Evolutionary conservation across 257 asterid genomes (phyloP).

Genomic region (Cruciata laevipes): DNA sequence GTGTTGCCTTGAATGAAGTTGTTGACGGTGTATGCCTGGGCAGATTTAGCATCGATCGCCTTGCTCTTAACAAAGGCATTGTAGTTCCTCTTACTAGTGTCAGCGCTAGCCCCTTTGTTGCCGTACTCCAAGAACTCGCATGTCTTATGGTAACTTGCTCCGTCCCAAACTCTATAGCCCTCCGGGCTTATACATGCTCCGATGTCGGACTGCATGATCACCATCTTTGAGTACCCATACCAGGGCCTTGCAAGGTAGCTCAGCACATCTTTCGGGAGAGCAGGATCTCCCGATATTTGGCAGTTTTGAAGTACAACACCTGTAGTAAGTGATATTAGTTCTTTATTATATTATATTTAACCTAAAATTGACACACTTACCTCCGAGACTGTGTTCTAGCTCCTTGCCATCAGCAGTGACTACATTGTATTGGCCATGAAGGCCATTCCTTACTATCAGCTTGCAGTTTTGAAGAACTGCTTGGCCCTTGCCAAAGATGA

Average conservation of each 20-base stretch:
- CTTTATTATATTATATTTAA: too few species aligned
- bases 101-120: constrained; percentile 44
- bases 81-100: background rate
- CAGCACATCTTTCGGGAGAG: constrained; percentile 50
- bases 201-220: constrained; percentile 49
- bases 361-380: background rate
- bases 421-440: constrained; percentile 36
- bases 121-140: constrained; percentile 67
- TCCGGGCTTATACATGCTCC: constrained; percentile 53
- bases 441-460: constrained; percentile 43
- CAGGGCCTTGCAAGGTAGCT: constrained; percentile 90
- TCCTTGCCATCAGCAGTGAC: constrained; percentile 66
- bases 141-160: constrained; percentile 65
- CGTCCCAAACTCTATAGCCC: constrained; percentile 73
- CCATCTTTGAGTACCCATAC: constrained; percentile 58
- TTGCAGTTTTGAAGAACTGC: constrained; percentile 51
- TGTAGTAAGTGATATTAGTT: background rate
- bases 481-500: constrained; percentile 65
- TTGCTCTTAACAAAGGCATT: background rate
- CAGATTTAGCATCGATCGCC: constrained; percentile 61
- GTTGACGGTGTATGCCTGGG: constrained; percentile 52
- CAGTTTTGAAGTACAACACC: constrained; percentile 13
- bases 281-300: constrained; percentile 22
- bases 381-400: background rate
- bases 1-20: constrained; percentile 58